Percentiles rank a stretch among this genome's conserved stretches.
phyloP scores from a whole-genome alignment of 2,329 filamentous ascomycete species.

The Emmonsiellopsis sp. region DNA sequence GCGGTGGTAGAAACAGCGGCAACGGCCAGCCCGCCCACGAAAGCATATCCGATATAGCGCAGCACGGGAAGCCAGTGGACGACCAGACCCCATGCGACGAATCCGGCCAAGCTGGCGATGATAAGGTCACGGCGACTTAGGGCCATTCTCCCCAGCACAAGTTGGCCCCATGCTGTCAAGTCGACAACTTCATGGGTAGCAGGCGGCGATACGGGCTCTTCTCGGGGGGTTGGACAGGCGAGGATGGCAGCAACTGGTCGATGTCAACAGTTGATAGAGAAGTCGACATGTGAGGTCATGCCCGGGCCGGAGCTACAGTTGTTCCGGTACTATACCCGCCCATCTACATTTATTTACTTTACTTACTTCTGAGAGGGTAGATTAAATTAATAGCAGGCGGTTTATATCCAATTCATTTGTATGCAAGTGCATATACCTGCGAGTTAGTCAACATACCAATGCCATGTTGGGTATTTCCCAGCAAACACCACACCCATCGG shows the following conservation, averaged over 20 bases:
- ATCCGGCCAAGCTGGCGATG: conserved; percentile 32
- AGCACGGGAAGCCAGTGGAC: conserved; percentile 74
- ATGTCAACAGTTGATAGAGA: too few species aligned
- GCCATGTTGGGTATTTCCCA: not conserved
- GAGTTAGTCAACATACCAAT: not conserved
- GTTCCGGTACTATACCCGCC: too few species aligned
- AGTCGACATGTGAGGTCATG: too few species aligned
- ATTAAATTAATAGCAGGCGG: too few species aligned
- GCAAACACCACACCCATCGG: too few species aligned
- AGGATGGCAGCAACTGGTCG: not conserved
- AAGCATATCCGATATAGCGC: conserved; percentile 78
- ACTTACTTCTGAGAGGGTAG: too few species aligned
- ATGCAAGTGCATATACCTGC: not conserved
- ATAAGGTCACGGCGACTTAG: conserved; percentile 36
- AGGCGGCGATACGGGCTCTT: too few species aligned
- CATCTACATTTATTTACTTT: too few species aligned
- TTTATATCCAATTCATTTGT: not conserved
- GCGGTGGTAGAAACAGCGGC: conserved; percentile 48
- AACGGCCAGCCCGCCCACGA: conserved; percentile 57
- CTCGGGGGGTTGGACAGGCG: too few species aligned
- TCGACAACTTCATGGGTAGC: conserved; percentile 4
- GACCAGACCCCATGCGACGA: conserved; percentile 81
- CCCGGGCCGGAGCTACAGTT: too few species aligned
- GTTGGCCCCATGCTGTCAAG: conserved; percentile 17
- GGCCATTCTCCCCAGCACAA: conserved; percentile 40